Base-by-base conservation (phyloP, 2,329 filamentous ascomycete genomes). In the Aulographum hederae region DNA sequence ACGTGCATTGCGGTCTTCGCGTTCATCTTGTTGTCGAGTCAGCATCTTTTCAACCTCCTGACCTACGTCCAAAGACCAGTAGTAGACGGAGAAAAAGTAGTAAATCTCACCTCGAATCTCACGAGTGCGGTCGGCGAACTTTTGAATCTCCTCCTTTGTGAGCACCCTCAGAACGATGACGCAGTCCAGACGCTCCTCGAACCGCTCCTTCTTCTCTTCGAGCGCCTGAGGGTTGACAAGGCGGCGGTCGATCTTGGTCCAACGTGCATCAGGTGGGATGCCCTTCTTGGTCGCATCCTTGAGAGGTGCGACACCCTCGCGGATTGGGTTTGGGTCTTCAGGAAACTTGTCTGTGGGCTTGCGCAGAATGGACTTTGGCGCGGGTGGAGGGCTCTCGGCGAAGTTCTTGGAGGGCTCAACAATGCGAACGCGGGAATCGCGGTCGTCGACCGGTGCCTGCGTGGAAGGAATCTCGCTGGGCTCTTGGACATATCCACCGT, bases 301-400 rank as follows among this genome's bases (percentile, higher is more conserved):
- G 47, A 92, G 69, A n/a, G 85, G 85, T 2, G 85, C 84, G 5
- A 93, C 86, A 12, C 85, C 86, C 51, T 94, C 86, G 14, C 85
- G 70, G 21, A 91, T 65, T 0, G 81, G 77, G 41, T 84, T 76
- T 1, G 72, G 69, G 38, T 93, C 78, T 46, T 94, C 85, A 0
- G 86, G 86, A 45, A 94, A 95, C 44, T 77, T 78, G 17, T 67
- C 64, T 12, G 73, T 82, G 1, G 86, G 85, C 33, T 70, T 67
- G 52, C 91, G 89, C 27, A 95, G 62, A 34, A 95, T 95, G 12
- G 84, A 76, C 52, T 78, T 89, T 15, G 34, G 27, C 5, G 81
- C 68, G 3, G 57, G 51, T 13, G 71, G 67, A 40, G 79, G 78
- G 26, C 67, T 65, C 13, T 80, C 75, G 66, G 36, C 71, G 60